These are phyloP conservation scores for Tillandsia leiboldiana DNA, from an alignment of 176 grass and related monocot genomes.

Conservation along the genomic window DNA sequence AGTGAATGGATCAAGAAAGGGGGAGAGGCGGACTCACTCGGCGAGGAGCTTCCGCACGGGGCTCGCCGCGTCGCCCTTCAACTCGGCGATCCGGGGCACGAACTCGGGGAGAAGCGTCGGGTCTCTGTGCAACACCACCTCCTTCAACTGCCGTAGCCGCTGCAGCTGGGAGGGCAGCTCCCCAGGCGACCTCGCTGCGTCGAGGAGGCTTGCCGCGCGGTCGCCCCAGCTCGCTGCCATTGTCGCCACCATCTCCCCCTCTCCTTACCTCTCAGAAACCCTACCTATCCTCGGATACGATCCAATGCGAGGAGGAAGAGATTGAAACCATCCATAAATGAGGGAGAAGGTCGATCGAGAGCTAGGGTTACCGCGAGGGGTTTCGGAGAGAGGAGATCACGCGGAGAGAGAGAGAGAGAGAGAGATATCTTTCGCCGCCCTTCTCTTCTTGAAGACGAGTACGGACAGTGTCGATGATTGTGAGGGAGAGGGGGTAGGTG, in stretches of 20 bases:
- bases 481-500: too few species aligned
- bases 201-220: slow-evolving; percentile 15
- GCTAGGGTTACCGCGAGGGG: too few species aligned
- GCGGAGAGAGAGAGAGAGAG: too few species aligned
- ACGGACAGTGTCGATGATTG: too few species aligned
- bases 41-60: slow-evolving; percentile 65
- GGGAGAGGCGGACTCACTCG: slow-evolving; percentile 35
- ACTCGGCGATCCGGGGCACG: slow-evolving; percentile 42
- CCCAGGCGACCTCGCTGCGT: slow-evolving; percentile 9
- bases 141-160: slow-evolving; percentile 45
- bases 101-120: slow-evolving; percentile 35
- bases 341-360: too few species aligned
- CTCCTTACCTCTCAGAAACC: not conserved
- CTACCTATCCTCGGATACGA: too few species aligned
- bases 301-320: too few species aligned
- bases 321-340: too few species aligned
- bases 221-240: slow-evolving; percentile 24
- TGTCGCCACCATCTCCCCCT: slow-evolving; percentile 18
- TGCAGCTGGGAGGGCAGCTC: slow-evolving; percentile 37
- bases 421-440: too few species aligned
- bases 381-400: too few species aligned
- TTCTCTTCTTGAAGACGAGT: too few species aligned
- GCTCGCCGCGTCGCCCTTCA: slow-evolving; percentile 52
- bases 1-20: not conserved
- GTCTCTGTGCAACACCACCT: slow-evolving; percentile 22